These are phyloP conservation scores for Pleurotus giganteus DNA, from an alignment of 768 basidiomycete species.

Conservation along the genomic window DNA sequence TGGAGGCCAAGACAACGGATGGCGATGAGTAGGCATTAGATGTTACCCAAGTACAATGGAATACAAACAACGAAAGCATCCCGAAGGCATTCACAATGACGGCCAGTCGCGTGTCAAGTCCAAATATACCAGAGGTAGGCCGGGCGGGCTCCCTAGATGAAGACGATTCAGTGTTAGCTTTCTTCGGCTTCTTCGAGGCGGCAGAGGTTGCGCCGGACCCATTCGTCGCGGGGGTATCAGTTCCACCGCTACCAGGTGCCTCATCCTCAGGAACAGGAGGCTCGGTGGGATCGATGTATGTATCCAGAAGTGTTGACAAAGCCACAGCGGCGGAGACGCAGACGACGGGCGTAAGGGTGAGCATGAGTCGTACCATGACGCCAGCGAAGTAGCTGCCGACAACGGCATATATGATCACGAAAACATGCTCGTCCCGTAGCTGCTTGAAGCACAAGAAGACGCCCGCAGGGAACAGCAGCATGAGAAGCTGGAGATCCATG, in stretches of 20 bases:
- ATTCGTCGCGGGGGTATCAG: slow-evolving; percentile 27
- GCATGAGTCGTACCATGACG: slow-evolving; percentile 99
- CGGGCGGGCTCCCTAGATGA: slow-evolving; percentile 30
- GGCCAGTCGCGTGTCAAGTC: slow-evolving; percentile 76
- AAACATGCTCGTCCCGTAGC: slow-evolving; percentile 94
- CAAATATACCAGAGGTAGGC: slow-evolving; percentile 81
- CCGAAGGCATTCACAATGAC: slow-evolving; percentile 74
- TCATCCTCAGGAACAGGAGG: slow-evolving; percentile 44
- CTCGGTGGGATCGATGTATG: slow-evolving; percentile 82
- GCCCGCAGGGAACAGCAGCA: slow-evolving; percentile 97
- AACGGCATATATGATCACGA: slow-evolving; percentile 96
- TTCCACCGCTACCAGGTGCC: slow-evolving; percentile 18
- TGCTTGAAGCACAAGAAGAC: slow-evolving; percentile 92
- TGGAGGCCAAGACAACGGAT: slow-evolving; percentile 89
- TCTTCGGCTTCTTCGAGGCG: slow-evolving; percentile 60
- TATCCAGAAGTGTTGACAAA: slow-evolving; percentile 82
- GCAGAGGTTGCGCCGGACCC: slow-evolving; percentile 26
- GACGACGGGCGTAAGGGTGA: slow-evolving; percentile 95
- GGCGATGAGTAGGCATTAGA: slow-evolving; percentile 95
- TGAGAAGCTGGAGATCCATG: slow-evolving; percentile 98
- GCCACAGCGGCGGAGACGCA: slow-evolving; percentile 93
- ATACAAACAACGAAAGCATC: slow-evolving; percentile 86
- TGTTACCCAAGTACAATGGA: slow-evolving; percentile 97
- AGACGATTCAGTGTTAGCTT: slow-evolving; percentile 35
- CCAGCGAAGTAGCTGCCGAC: slow-evolving; percentile 98